Base-by-base conservation (phyloP, 2,329 filamentous ascomycete species). In the Aspergillus oerlinghausenensis region DNA sequence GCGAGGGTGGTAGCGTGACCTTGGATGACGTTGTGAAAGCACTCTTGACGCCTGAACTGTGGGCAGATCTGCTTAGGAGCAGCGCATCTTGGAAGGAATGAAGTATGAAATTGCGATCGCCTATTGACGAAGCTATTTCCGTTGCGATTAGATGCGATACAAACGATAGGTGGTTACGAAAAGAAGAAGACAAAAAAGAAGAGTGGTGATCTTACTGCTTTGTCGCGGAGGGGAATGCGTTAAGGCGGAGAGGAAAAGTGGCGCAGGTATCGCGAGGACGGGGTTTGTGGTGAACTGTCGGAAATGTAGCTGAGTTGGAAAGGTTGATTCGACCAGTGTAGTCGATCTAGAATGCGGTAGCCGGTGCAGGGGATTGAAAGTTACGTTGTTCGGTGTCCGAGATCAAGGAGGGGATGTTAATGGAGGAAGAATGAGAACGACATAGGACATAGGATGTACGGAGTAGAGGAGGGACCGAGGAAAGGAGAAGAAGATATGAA, bases 11-110 rank as follows among this genome's bases (percentile, higher is more conserved):
- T 70, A 69, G 67, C 64, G 68, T 70, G 68, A 71, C 60, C 65
- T 67, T 55, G 58, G 60, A 69, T 70, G 66, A 71, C 64, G 68
- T 68, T 68, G 63, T 54, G 32, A 57, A 63, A 67, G 64, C 64
- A 65, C 65, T 61, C 64, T 60, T 64, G 56, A 58, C 59, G 61
- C 60, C 59, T 56, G 56, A 59, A 59, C 49, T 60, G 60, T 62
- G 58, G 59, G 61, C 57, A 60, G 55, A 60, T 63, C 62, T 60
- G 65, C 56, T 70, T 60, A 72, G 59, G 65, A 64, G 58, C 58
- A 63, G 60, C 64, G 61, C 65, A 67, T 67, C 60, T 64, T 67
- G 61, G 56, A 55, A 49, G 56, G 58, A 49, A 21, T 23, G 32
- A 51, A n/a, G 40, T 21, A 51, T 54, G 50, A 45, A 32, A 51